phyloP scores from a whole-genome alignment of 148 eudicot species.

The Dianthus caryophyllus region DNA sequence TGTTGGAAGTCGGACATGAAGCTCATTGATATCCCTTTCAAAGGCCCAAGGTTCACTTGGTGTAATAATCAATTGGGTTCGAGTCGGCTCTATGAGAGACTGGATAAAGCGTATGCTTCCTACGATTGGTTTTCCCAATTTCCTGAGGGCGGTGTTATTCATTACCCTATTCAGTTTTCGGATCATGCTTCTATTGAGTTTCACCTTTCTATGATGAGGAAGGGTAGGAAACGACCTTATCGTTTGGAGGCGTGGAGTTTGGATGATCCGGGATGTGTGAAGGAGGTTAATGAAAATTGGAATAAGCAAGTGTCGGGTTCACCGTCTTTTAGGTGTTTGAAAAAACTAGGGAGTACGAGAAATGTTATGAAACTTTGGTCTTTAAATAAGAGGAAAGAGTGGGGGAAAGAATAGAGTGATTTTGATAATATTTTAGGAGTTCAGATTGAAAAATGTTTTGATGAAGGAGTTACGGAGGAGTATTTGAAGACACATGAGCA shows the following conservation, averaged over 20 bases:
- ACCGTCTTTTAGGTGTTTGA: background rate
- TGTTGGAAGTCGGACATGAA: background rate
- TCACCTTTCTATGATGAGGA: background rate
- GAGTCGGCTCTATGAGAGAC: background rate
- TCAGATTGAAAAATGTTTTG: too few relatives aligned
- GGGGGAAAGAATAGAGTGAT: too few relatives aligned
- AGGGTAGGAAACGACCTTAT: background rate
- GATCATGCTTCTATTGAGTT: background rate
- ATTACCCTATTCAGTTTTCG: background rate
- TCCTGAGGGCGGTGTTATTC: background rate
- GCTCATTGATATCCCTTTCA: background rate
- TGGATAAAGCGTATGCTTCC: background rate
- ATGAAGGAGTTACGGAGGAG: too few relatives aligned
- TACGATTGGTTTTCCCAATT: background rate
- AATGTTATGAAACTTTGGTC: too few relatives aligned
- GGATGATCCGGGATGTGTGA: background rate
- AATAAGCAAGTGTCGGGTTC: background rate
- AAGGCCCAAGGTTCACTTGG: background rate
- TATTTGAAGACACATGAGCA: too few relatives aligned
- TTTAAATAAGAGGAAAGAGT: too few relatives aligned
- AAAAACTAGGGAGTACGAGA: too few relatives aligned
- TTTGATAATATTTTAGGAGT: too few relatives aligned
- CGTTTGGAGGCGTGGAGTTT: background rate
- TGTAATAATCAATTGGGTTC: background rate
- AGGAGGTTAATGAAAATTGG: background rate